phyloP scores from a whole-genome alignment of 2,329 filamentous ascomycete species.

The Trichoderma hamatum region DNA sequence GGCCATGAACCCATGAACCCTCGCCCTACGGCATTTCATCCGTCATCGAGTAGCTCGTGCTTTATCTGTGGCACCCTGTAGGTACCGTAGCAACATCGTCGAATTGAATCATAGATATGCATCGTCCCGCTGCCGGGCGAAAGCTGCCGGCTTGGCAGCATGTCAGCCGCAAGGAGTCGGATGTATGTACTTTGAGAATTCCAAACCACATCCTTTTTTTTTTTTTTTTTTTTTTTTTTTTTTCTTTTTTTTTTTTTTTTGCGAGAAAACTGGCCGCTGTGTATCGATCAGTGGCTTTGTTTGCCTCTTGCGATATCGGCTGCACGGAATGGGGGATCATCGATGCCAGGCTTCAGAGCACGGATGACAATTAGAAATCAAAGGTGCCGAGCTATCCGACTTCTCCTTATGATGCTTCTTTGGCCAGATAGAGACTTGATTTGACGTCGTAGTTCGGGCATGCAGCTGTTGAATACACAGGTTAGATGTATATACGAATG shows the following conservation, averaged over 20 bases:
- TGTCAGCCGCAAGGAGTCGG: constrained; percentile 5
- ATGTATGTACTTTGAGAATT: background rate
- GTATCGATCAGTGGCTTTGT: background rate
- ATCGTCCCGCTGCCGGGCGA: constrained; percentile 5
- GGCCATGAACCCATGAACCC: no score
- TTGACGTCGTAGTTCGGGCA: background rate
- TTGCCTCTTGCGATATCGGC: constrained; percentile 18
- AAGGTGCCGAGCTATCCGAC: background rate
- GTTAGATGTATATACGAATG: background rate
- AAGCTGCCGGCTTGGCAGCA: constrained; percentile 22
- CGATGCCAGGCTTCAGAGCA: background rate
- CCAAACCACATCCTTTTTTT: background rate
- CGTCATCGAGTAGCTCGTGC: background rate
- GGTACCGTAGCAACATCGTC: background rate
- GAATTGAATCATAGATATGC: background rate
- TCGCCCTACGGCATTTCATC: background rate
- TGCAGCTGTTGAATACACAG: background rate
- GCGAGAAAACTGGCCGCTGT: background rate
- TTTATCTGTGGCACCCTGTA: background rate
- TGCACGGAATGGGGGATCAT: constrained; percentile 12
- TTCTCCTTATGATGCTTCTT: background rate
- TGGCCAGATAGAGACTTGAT: background rate
- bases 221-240: background rate
- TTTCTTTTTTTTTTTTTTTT: background rate
- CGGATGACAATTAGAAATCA: background rate